These are phyloP conservation scores for Amaranthus palmeri DNA, from an alignment of 148 eudicot genomes.

Conservation along the genomic window DNA sequence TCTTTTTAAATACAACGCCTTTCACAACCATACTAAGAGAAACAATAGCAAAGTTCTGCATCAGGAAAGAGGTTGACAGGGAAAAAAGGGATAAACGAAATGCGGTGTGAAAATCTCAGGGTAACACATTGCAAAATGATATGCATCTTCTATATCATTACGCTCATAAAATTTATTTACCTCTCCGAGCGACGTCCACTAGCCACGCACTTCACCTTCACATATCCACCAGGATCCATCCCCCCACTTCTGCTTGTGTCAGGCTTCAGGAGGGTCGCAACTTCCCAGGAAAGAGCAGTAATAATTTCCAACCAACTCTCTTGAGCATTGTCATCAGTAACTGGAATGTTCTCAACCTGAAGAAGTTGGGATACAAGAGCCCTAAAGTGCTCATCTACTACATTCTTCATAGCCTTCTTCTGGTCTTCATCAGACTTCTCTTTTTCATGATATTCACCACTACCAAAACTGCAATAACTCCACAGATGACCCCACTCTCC, in stretches of 20 bases:
- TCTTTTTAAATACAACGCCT: conserved; percentile 96
- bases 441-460: conserved; percentile 48
- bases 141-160: neutral
- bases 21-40: conserved; percentile 60
- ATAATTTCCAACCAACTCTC: conserved; percentile 95
- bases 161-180: conserved; percentile 28
- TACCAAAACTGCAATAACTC: conserved; percentile 66
- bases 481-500: conserved; percentile 75
- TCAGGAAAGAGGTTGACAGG: conserved; percentile 11
- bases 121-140: neutral
- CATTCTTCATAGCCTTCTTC: conserved; percentile 70
- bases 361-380: conserved; percentile 88
- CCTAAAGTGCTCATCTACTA: conserved; percentile 92
- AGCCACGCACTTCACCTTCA: conserved; percentile 90
- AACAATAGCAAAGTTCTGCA: conserved; percentile 15
- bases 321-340: conserved; percentile 56
- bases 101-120: neutral
- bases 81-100: neutral
- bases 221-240: conserved; percentile 99
- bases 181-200: conserved; percentile 79
- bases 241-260: conserved; percentile 93
- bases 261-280: conserved; percentile 86
- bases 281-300: conserved; percentile 93
- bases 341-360: conserved; percentile 81
- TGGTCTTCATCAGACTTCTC: conserved; percentile 77